These are phyloP conservation scores for Dactylis glomerata DNA, from an alignment of 176 grass and related monocot genomes.

Conservation along the genomic window DNA sequence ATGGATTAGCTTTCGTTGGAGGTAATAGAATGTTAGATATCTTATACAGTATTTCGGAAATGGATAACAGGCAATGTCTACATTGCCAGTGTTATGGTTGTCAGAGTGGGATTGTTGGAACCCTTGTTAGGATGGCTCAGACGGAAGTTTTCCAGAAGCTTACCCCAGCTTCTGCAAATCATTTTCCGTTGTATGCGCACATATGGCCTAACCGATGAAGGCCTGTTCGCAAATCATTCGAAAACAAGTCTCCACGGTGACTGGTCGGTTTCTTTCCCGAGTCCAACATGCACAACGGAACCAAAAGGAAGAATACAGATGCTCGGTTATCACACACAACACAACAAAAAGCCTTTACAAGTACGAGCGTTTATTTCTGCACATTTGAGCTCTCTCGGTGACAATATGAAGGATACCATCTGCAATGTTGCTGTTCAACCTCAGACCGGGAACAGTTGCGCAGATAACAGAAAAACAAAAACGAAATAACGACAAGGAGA, in stretches of 20 bases:
- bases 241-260: no score
- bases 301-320: neutral
- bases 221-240: neutral
- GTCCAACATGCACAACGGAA: neutral
- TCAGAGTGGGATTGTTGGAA: neutral
- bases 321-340: neutral
- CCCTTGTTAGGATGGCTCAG: neutral
- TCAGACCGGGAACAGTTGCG: conserved; percentile 30
- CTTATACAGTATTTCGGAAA: no score
- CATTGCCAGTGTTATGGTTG: neutral
- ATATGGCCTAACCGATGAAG: neutral
- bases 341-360: conserved; percentile 24
- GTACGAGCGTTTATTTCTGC: conserved; percentile 40
- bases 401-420: conserved; percentile 29
- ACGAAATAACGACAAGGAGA: conserved; percentile 33
- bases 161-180: neutral
- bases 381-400: conserved; percentile 13
- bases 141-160: neutral
- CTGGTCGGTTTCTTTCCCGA: neutral
- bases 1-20: no score
- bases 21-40: neutral
- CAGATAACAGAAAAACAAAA: conserved; percentile 36
- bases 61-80: neutral
- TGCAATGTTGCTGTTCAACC: conserved; percentile 31
- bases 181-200: neutral